These are phyloP conservation scores for Gentiana dahurica DNA, from an alignment of 257 asterid genomes.

Conservation along the genomic window DNA sequence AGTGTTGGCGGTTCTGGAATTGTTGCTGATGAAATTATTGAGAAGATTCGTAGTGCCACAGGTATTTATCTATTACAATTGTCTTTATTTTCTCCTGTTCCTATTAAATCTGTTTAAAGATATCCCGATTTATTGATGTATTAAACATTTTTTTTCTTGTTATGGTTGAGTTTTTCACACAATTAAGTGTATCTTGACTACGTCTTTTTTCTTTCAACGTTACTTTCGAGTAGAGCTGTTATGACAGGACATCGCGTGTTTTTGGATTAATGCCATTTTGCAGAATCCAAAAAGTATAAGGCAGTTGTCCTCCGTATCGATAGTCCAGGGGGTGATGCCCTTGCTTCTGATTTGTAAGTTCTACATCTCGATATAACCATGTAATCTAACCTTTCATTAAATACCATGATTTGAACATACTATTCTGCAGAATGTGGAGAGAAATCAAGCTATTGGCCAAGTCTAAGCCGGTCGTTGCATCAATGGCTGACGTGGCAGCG, in stretches of 20 bases:
- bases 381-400: no score
- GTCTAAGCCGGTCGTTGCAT: constrained; percentile 82
- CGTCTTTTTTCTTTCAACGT: no score
- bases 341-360: constrained; percentile 97
- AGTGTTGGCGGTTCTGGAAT: constrained; percentile 72
- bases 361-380: no score
- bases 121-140: no score
- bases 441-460: constrained; percentile 90
- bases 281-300: constrained; percentile 85
- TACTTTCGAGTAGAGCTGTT: no score
- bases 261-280: constrained; percentile 5
- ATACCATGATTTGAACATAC: constrained; percentile 1
- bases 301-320: constrained; percentile 91
- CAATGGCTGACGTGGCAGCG: constrained; percentile 99
- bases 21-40: constrained; percentile 78
- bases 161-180: no score
- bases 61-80: constrained; percentile 30
- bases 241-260: no score
- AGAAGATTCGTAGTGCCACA: constrained; percentile 69
- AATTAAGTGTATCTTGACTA: no score
- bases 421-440: constrained; percentile 87
- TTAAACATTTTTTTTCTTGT: no score
- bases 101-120: no score
- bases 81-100: no score
- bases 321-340: constrained; percentile 99